These are phyloP conservation scores for Cryptococcus deneoformans DNA, from an alignment of 1,284 basidiomycete genomes.

Conservation along the genomic window DNA sequence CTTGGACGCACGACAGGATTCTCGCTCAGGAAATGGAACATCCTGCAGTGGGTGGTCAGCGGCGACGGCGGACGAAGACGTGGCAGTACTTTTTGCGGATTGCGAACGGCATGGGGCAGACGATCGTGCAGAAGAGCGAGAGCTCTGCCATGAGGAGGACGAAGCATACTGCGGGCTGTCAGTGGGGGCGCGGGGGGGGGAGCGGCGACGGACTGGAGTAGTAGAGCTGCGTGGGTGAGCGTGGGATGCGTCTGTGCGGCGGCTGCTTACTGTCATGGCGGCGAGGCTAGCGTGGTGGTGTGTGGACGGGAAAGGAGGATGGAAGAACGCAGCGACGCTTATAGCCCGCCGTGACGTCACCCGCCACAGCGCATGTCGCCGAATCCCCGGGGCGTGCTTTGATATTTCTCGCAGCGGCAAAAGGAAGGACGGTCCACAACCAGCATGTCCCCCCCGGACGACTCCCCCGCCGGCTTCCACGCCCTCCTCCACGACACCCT, in stretches of 20 bases:
- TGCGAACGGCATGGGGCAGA: constrained; percentile 50
- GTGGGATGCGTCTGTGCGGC: background rate
- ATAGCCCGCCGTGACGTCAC: background rate
- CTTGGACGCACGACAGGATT: constrained; percentile 44
- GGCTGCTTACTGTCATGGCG: constrained; percentile 12
- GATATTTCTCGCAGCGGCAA: no score
- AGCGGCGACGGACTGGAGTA: constrained; percentile 20
- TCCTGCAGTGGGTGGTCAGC: constrained; percentile 17
- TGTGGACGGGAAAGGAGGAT: no score
- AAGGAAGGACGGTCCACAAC: no score
- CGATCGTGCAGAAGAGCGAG: constrained; percentile 43
- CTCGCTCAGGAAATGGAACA: constrained; percentile 51
- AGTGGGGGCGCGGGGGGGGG: background rate
- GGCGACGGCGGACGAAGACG: background rate
- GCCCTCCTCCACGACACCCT: constrained; percentile 72
- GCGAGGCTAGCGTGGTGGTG: constrained; percentile 38
- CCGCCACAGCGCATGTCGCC: background rate
- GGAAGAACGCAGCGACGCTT: no score
- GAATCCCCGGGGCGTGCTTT: background rate
- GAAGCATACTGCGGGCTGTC: constrained; percentile 37
- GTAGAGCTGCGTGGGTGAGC: constrained; percentile 32
- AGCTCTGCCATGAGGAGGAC: constrained; percentile 47
- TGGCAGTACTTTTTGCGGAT: constrained; percentile 19
- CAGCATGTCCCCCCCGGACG: no score
- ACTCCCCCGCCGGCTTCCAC: constrained; percentile 62